Base-by-base conservation (phyloP, 164 flowering plant species). In the Sextonia rubra region DNA sequence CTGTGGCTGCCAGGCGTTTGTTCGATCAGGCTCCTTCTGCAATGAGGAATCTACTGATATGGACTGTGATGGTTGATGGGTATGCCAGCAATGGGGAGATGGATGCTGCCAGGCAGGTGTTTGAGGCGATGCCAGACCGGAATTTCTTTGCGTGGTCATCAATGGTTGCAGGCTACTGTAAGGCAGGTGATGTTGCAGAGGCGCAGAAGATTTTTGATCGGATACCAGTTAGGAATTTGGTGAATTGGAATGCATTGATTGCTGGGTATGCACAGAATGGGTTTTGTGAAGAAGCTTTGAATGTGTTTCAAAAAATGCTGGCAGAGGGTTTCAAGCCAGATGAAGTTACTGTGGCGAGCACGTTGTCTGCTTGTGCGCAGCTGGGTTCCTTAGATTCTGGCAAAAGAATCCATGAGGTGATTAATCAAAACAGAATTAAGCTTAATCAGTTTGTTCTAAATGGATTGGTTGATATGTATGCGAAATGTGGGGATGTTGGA, bases 31-130 rank as follows among this genome's bases (percentile, higher is more conserved):
- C 84, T 11, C 93, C 92, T 1, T 17, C 11, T 24, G 84, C 75
- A 65, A 63, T 86, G 85, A 90, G 63, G 83, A 89, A 77, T 81
- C 88, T 89, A 70, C 87, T 86, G 48, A 84, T 86, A 6, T 92
- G 97, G 96, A 88, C 89, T 70, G 92, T 86, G 68, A 86, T 90
- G 91, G 86, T 92, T 73, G 86, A 87, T 77, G 97, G 89, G 78
- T 90, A 88, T 78, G 83, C 82, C 4, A 80, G 83, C 12, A 82
- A 85, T 79, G 93, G 88, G 58, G 85, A 87, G 66, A 88, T 91
- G 89, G 87, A 82, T 73, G 81, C 80, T 17, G 98, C 98, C 0
- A 83, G 81, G 75, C 80, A 77, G 63, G 52, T 88, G 25, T 92
- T 92, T 73, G 90, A 89, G 70, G 75, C 26, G 56, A 91, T 89